Conservation (phyloP, 2,329 filamentous ascomycete genomes). For the Neocucurbitaria cava region DNA sequence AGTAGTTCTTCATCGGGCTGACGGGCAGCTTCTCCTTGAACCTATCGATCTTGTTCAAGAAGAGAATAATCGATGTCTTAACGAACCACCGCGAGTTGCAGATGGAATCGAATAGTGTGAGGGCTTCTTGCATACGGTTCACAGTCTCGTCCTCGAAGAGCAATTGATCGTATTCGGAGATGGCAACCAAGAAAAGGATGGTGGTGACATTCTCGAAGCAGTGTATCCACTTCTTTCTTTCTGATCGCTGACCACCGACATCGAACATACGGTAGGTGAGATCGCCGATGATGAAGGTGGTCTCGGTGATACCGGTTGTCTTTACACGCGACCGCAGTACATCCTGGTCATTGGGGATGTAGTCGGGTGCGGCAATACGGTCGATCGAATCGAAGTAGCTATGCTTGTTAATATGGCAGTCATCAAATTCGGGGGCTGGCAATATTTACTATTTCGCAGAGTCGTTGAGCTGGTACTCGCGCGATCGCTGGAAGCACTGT, state of each 20-base stretch:
- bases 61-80: conserved; percentile 75
- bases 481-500: conserved; percentile 92
- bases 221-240: conserved; percentile 99
- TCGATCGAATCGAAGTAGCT: conserved; percentile 97
- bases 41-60: conserved; percentile 77
- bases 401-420: conserved; percentile 22
- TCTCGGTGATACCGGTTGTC: conserved; percentile 97
- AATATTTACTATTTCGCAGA: conserved; percentile 88
- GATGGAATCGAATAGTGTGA: conserved; percentile 75
- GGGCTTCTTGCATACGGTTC: conserved; percentile 76
- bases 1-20: conserved; percentile 78
- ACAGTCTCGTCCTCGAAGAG: conserved; percentile 94
- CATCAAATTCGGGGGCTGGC: not conserved
- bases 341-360: conserved; percentile 94
- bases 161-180: conserved; percentile 95
- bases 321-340: conserved; percentile 95
- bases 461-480: conserved; percentile 96
- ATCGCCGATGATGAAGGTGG: conserved; percentile 92
- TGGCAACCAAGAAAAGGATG: conserved; percentile 94
- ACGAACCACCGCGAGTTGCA: conserved; percentile 77
- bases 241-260: conserved; percentile 91
- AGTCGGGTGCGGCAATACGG: conserved; percentile 88
- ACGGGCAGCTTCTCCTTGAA: conserved; percentile 78
- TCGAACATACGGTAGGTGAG: conserved; percentile 98
- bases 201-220: conserved; percentile 98